phyloP scores from a whole-genome alignment of 495 filamentous ascomycete genomes.

The Penicillium lividum region DNA sequence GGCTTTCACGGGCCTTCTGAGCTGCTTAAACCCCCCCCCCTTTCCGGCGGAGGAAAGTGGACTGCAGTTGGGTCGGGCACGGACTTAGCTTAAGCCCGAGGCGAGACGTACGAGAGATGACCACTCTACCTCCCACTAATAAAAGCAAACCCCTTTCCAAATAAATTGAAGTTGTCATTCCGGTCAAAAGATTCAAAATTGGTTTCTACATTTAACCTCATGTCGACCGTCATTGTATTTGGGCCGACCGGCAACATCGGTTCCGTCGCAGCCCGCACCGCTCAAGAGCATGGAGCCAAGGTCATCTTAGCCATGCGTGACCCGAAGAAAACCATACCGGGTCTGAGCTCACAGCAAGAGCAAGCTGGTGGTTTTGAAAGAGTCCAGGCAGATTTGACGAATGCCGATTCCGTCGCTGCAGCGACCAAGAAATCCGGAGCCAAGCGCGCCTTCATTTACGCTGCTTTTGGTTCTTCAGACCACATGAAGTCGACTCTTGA shows the following conservation, averaged over 20 bases:
- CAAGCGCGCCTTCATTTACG: constrained; percentile 20
- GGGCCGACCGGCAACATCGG: constrained; percentile 18
- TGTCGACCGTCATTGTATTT: constrained; percentile 12
- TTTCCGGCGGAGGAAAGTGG: no score
- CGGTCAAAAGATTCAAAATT: no score
- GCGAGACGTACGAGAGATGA: no score
- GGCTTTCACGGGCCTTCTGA: no score
- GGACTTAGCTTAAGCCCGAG: no score
- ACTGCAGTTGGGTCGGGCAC: no score
- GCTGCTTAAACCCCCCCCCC: no score
- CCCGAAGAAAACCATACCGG: constrained; percentile 13
- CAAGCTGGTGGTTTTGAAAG: constrained; percentile 4
- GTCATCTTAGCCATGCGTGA: constrained; percentile 21
- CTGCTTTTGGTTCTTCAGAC: constrained; percentile 4
- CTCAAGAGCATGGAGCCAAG: constrained; percentile 13
- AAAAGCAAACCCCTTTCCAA: no score
- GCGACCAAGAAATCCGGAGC: constrained; percentile 12
- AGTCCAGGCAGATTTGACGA: constrained; percentile 17
- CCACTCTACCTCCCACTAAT: no score
- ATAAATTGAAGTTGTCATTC: no score
- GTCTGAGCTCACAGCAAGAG: constrained; percentile 10
- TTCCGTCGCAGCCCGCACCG: constrained; percentile 12
- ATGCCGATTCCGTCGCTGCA: constrained; percentile 11
- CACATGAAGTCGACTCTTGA: constrained; percentile 9
- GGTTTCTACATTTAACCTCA: no score